Percentiles rank a stretch among this genome's conserved stretches.
phyloP scores from a whole-genome alignment of 306 rosid genomes.

The Styphnolobium japonicum region DNA sequence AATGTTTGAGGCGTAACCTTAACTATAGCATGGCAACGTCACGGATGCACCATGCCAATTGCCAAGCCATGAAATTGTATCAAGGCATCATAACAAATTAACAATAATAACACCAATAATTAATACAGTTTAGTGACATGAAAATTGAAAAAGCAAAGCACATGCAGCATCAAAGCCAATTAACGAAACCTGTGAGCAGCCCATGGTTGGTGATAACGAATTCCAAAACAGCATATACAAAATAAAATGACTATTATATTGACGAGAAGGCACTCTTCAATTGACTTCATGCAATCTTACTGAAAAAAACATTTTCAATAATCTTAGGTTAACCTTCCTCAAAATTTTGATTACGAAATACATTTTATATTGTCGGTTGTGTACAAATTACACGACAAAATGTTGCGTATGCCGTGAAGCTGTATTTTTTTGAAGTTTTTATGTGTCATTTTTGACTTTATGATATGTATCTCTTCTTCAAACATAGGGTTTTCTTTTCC shows the following conservation, averaged over 20 bases:
- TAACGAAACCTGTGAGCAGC: slow-evolving; percentile 7
- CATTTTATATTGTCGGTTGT: slow-evolving; percentile 8
- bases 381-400: slow-evolving; percentile 11
- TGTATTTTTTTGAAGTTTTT: slow-evolving; percentile 4
- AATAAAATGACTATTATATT: not conserved
- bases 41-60: not conserved
- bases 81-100: not conserved
- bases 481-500: not conserved
- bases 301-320: not conserved
- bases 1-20: not conserved
- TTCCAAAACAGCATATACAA: not conserved
- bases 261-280: not conserved
- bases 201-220: slow-evolving; percentile 1
- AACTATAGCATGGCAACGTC: not conserved
- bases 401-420: slow-evolving; percentile 2
- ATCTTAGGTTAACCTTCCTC: slow-evolving; percentile 21
- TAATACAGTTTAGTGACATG: not conserved
- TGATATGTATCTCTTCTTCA: not conserved
- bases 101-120: not conserved
- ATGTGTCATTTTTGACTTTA: slow-evolving; percentile 11
- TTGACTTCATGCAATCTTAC: slow-evolving; percentile 16
- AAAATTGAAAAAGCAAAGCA: not conserved
- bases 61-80: not conserved
- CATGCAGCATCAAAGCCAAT: slow-evolving; percentile 9
- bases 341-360: not conserved